Evolutionary conservation across 805 yeast genomes (phyloP).

Genomic region (Candida yuanshanica): DNA sequence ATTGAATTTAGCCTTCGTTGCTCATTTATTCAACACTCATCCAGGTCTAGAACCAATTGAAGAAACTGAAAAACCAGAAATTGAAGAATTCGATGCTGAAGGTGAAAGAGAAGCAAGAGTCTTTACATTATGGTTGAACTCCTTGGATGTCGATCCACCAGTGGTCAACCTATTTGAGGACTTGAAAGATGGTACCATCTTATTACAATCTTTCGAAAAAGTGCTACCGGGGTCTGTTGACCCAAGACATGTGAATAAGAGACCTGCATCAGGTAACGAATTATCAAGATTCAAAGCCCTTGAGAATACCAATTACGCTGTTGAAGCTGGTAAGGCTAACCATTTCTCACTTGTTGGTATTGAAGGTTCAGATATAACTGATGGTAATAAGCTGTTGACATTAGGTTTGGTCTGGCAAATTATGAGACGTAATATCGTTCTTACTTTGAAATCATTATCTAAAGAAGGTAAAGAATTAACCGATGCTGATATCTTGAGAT

Average conservation of each 20-base stretch:
- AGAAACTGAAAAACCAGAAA: slow-evolving; percentile 85
- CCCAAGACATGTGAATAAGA: slow-evolving; percentile 73
- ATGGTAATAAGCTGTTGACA: slow-evolving; percentile 84
- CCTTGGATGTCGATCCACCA: slow-evolving; percentile 93
- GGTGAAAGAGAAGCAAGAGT: slow-evolving; percentile 99
- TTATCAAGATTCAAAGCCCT: slow-evolving; percentile 88
- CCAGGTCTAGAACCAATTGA: slow-evolving; percentile 96
- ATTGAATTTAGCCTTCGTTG: slow-evolving; percentile 94
- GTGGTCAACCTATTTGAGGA: slow-evolving; percentile 90
- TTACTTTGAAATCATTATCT: slow-evolving; percentile 70
- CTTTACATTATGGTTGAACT: slow-evolving; percentile 94
- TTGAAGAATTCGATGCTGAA: slow-evolving; percentile 98
- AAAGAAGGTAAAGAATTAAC: slow-evolving; percentile 64
- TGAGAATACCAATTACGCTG: slow-evolving; percentile 98
- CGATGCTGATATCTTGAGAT: slow-evolving; percentile 81
- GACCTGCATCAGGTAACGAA: slow-evolving; percentile 70
- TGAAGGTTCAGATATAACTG: slow-evolving; percentile 95
- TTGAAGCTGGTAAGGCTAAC: slow-evolving; percentile 88
- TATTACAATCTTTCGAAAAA: slow-evolving; percentile 91
- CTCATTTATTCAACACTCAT: slow-evolving; percentile 91
- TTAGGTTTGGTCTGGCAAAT: slow-evolving; percentile 97
- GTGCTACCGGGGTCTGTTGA: slow-evolving; percentile 92
- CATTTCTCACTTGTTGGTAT: slow-evolving; percentile 94
- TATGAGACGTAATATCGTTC: slow-evolving; percentile 91
- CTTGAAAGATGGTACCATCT: slow-evolving; percentile 83